Evolutionary conservation across 805 yeast genomes (phyloP), one percentile per base, ranked within the genome.

Genomic region (Ogataea chonburiensis): DNA sequence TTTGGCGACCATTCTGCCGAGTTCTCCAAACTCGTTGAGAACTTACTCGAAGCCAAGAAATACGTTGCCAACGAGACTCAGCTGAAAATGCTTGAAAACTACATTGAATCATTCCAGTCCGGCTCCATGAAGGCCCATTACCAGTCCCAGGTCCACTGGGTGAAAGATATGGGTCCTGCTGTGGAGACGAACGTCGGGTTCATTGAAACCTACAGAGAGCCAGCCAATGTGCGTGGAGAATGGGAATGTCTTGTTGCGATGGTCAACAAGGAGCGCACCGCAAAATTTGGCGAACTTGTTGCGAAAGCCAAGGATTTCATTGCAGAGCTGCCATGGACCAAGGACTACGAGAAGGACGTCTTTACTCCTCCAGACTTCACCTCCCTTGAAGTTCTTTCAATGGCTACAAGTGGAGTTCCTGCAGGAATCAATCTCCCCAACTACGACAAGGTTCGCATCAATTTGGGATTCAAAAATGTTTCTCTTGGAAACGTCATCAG

Each of bases 351-450:
- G 61, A 87, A 87, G 61, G 93, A 85, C 55, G 71, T 55, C n/a
- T 87, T 87, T 61, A 81, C 86, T 31, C 91, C 96, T 17, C 96
- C 96, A 14, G 96, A 87, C 61, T 87, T 87, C 64, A 86, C 95
- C 4, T 85, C 95, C 1, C 70, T 87, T 50, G 96, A 87, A 61
- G 95, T 87, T 3, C 67, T 87, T 53, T 83, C 95, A 1, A 86
- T 87, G 68, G 86, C 95, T 0, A 91, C 94, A 3, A 77, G 88
- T 23, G 95, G 95, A 30, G 78, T 85, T 34, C 96, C 96, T 11
- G 95, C 95, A 0, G 96, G 96, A 36, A 87, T 87, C 59, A 87
- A 87, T 56, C 84, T 87, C 46, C 96, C 96, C 42, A 87, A 87
- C 63, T 87, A 87, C 61, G 95, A 87, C 59, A 95, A 86, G 55